Conservation (phyloP, 2,329 filamentous ascomycete species). For the Penicillium sp. region DNA sequence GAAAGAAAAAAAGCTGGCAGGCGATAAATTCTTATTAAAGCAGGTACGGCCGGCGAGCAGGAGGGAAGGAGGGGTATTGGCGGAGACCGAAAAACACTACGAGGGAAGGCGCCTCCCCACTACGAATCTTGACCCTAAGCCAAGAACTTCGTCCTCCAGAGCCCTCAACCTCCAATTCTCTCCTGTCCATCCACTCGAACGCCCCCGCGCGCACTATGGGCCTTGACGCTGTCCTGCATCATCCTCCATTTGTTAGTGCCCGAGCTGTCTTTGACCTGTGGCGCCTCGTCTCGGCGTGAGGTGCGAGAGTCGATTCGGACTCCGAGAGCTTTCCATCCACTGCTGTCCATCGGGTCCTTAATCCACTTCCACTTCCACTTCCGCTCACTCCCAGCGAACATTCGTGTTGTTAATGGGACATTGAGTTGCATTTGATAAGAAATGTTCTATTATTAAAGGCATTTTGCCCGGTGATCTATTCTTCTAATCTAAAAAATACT, state of each 20-base stretch:
- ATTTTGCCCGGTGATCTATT: background rate
- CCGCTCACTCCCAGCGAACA: too few species aligned
- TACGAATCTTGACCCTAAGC: background rate
- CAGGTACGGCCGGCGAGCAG: constrained; percentile 4
- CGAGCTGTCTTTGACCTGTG: constrained; percentile 4
- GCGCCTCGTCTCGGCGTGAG: background rate
- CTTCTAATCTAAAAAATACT: background rate
- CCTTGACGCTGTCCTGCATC: background rate
- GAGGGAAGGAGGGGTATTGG: constrained; percentile 11
- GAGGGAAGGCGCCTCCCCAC: background rate
- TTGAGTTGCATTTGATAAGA: background rate
- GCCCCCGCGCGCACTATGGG: background rate
- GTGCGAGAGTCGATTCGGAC: constrained; percentile 5
- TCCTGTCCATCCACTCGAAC: background rate
- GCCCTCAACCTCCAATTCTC: background rate
- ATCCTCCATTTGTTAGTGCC: constrained; percentile 4
- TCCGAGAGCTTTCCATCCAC: constrained; percentile 2
- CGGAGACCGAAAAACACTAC: constrained; percentile 12
- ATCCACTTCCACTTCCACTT: background rate
- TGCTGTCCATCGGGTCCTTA: constrained; percentile 6
- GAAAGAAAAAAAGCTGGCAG: constrained; percentile 15
- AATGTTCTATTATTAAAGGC: background rate
- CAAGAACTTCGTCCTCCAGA: background rate
- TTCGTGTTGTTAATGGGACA: too few species aligned
- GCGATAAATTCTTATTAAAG: constrained; percentile 2